Evolutionary conservation across 306 rosid species (phyloP), one percentile per base, ranked within the genome.

Genomic region (Oemleria cerasiformis): DNA sequence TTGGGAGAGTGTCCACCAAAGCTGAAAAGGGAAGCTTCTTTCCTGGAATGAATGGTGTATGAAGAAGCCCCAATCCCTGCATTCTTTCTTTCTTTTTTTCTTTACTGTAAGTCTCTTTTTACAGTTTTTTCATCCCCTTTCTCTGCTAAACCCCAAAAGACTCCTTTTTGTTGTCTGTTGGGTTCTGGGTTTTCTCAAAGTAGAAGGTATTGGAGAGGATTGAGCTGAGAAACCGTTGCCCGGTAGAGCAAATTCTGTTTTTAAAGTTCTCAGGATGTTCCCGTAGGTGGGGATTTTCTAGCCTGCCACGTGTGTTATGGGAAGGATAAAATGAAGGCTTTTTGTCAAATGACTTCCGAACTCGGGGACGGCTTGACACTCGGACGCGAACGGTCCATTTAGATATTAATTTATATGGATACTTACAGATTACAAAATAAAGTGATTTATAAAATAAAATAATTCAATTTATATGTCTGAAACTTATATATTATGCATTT

Each of bases 51-150:
- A 82, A 73, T 41, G 86, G 90, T 55, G 85, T 61, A 8, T 64
- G 87, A 82, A 77, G 73, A 85, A 79, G 74, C 78, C 82, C 86
- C 73, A 91, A 82, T 14, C 90, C 92, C 73, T 80, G 83, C 99
- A 93, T 93, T 67, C 14, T 77, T 70, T 61, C 19, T 57, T 55
- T 13, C 4, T 5, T 58, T 58, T 45, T 25, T 15, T 8, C 23
- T 9, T 48, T 62, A 49, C 61, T 64, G 6, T 3, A 16, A 39
- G 15, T 19, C 25, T 12, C 61, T 15, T 65, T 49, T 81, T 80
- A 89, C 53, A 82, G 54, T 72, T 77, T 38, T 38, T 17, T 75
- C 96, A 89, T 88, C 70, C 70, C 77, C 58, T 30, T 38, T 38
- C 78, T 64, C 75, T 73, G 53, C 78, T 19, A 63, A 67, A 34